Evolutionary conservation across 768 basidiomycete species (phyloP), one percentile per base, ranked within the genome.

Genomic region (Suillus subaureus): DNA sequence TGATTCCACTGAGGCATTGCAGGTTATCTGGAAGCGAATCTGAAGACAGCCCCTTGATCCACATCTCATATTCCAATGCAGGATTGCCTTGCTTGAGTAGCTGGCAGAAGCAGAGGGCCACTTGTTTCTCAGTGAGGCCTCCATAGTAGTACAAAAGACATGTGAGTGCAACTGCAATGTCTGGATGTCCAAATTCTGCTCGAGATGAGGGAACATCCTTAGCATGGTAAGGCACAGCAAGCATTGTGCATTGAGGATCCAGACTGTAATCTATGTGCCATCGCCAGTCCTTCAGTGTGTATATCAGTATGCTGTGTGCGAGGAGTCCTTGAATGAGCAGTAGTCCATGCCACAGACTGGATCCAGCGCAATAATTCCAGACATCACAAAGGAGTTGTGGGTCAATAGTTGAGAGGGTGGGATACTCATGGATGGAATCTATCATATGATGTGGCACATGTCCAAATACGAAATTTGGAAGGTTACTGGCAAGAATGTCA

Each of bases 261-360:
- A 84, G 78, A 3, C 85, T 84, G 67, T 83, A 86, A 54, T 86
- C 81, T 0, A 86, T 84, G 43, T 84, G 70, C 83, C 83, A 86
- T 15, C 83, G 78, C 55, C 75, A 77, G n/a, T 79, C 74, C 33
- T 70, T 71, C 0, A 86, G 70, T 1, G 73, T 71, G 58, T 80
- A 79, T 4, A 72, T 45, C 2, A 86, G 71, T 8, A 86, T 77
- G 0, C 80, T 82, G 1, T 75, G 71, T 0, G 74, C 79, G 35
- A 86, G 62, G 3, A 86, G 71, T 3, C 85, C 85, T 1, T 84
- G 80, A 8, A 82, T 73, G 2, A 85, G 73, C 1, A 86, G 74
- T 18, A 86, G 60, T 31, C 70, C 67, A 21, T 70, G 73, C 80
- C 82, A 83, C 4, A 73, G 62, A 15, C 56, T 37, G 6, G 67